Base-by-base conservation (phyloP, 306 rosid species). In the Gleditsia sinensis region DNA sequence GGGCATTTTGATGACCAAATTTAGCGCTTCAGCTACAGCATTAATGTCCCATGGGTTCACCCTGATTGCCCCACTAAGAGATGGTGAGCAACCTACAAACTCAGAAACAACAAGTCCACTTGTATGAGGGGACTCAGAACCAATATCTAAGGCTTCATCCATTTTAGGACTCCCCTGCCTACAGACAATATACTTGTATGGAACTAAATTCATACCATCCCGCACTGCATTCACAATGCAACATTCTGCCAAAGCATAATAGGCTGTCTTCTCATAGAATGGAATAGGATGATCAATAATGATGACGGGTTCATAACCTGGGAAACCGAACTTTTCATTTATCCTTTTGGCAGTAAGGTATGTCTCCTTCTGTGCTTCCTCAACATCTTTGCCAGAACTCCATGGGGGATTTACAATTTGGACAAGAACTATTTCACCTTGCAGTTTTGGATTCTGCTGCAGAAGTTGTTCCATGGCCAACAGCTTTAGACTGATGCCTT, bases 161-260 rank as follows among this genome's bases (percentile, higher is more conserved):
- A 83, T 85, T 43, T 62, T 66, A 3, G 77, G 76, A 77, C 81
- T 78, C 46, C 96, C 90, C 57, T 91, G 87, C 85, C 96, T 87
- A 58, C 86, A 91, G 71, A 88, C 69, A 48, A 84, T 80, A 57
- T 91, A 88, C 71, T 81, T 75, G 34, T 90, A 91, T 0, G 93
- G 91, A 33, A 85, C 63, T 74, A 91, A 78, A 82, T 91, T 91
- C 96, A 91, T 86, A 58, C 93, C 96, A 78, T 91, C 96, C 75
- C 93, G 82, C 45, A 91, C 91, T 6, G 96, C 96, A 82, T 88
- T 85, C 42, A 91, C 91, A 33, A 88, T 73, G 78, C 88, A 91
- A 55, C 96, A 91, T 61, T 91, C 96, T 11, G 93, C 91, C 77
- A 83, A 40, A 55, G 85, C 81, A 64, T 68, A 86, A 75, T 86